Evolutionary conservation across 306 rosid genomes (phyloP).

Genomic region (Begonia masoniana): DNA sequence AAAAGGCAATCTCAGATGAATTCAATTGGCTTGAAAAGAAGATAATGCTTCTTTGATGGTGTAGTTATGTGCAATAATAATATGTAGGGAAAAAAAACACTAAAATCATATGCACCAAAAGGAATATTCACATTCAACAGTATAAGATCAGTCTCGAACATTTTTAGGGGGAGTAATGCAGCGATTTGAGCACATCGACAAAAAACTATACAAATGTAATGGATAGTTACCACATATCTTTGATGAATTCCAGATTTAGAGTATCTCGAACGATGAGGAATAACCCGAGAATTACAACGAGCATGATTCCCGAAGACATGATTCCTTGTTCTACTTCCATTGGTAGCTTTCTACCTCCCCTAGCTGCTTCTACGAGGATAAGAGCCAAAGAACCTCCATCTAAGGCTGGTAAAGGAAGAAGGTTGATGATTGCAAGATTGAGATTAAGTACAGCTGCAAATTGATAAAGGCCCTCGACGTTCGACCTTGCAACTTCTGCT

Average conservation of each 20-base stretch:
- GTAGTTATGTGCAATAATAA: no score
- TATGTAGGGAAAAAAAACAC: no score
- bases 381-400: conserved; percentile 87
- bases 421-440: conserved; percentile 81
- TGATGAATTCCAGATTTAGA: conserved; percentile 75
- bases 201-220: no score
- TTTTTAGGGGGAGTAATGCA: no score
- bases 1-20: no score
- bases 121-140: no score
- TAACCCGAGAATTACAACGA: conserved; percentile 70
- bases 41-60: no score
- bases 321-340: conserved; percentile 83
- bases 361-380: conserved; percentile 73
- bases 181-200: no score
- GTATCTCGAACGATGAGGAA: conserved; percentile 82
- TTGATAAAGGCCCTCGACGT: conserved; percentile 71
- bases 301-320: conserved; percentile 80
- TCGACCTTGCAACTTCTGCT: conserved; percentile 86
- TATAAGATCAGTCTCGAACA: no score
- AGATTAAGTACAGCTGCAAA: conserved; percentile 81
- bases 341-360: conserved; percentile 93
- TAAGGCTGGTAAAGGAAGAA: conserved; percentile 82
- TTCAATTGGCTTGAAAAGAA: no score
- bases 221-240: conserved; percentile 45
- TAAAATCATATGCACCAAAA: no score